A percentile compares a stretch with the other conserved stretches of the same genome.
Conservation (phyloP, 371 early-diverging fungal species). For the Entomophthora muscae region DNA sequence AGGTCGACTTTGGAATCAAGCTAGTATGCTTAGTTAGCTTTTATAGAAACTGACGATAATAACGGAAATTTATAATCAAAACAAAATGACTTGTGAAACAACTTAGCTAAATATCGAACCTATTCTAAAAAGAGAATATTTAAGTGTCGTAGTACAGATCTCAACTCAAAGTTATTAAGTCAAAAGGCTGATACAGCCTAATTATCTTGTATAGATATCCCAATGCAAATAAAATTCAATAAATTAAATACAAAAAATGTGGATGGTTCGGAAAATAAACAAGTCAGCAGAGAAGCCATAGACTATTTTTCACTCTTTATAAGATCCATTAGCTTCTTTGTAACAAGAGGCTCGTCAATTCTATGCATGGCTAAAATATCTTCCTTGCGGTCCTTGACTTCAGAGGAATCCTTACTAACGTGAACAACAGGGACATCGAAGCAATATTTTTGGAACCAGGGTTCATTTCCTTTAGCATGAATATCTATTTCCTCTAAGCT, state of each 20-base stretch:
- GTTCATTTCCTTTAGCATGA: constrained; percentile 3
- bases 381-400: neutral
- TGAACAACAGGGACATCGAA: constrained; percentile 11
- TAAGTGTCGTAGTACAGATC: no score
- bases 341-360: neutral
- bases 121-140: no score
- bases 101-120: no score
- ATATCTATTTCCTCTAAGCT: neutral
- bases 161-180: no score
- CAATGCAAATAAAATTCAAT: neutral
- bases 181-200: no score
- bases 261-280: no score
- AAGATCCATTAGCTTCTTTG: neutral
- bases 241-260: no score
- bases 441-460: constrained; percentile 9
- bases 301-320: neutral
- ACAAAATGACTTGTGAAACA: no score
- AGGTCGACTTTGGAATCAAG: no score
- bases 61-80: no score
- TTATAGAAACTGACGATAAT: no score
- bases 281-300: neutral
- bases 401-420: constrained; percentile 7
- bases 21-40: no score
- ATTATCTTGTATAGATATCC: neutral
- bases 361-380: neutral